Base-by-base conservation (phyloP, 202 grass and related monocot genomes). In the Miscanthus sacchariflorus region DNA sequence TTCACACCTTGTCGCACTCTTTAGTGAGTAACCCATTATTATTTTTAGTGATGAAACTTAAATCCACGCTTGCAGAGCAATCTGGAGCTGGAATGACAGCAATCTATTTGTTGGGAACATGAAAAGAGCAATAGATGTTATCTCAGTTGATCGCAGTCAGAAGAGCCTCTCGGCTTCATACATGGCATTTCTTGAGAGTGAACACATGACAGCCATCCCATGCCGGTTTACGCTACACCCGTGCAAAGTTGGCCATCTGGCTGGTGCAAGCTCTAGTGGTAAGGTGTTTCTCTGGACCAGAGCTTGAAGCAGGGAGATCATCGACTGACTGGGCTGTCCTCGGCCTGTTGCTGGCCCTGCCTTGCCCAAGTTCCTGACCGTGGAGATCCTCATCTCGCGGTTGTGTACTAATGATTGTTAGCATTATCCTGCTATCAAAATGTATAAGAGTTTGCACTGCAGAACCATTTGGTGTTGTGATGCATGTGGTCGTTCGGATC, bases 41-140 rank as follows among this genome's bases (percentile, higher is more conserved):
- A 42, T 52, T 10, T 40, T 52, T 28, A 68, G 6, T 85, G 59
- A 25, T 67, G 14, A 77, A 56, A 72, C 69, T 25, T 33, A 54
- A 54, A 6, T 79, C 23, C 3, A 23, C 12, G 58, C 19, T 93
- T 85, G 50, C 93, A 98, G 96, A 87, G 93, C 92, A 63, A 93
- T 96, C 76, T 98, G 96, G 96, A 90, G 96, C 28, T 96, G 96
- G 96, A 91, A 91, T 39, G 89, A 91, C 58, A 81, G 63, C 2
- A 71, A 93, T 49, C 52, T 98, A 6, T 90, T 95, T 78, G 68
- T 96, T 18, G 93, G 93, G 28, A 98, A 92, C 59, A 92, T 93
- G 93, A 84, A 72, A 68, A 91, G 91, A 86, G 96, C 80, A 52
- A 73, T 98, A 59, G 96, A 98, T 76, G 19, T 98, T 70, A 96